Base-by-base conservation (phyloP, 345 rosid genomes). In the Eucalyptus pumila region DNA sequence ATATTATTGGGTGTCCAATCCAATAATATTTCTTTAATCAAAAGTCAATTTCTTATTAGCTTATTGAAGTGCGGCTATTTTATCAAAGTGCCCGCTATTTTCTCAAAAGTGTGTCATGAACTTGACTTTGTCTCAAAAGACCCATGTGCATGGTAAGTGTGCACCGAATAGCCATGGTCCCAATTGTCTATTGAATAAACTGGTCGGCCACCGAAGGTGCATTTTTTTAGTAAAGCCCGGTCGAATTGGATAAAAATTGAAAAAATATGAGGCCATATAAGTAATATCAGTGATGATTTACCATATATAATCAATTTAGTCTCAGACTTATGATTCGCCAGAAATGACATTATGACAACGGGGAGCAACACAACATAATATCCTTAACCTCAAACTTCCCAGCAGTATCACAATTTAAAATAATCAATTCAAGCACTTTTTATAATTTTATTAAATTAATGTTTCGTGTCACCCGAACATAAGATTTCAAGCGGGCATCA, bases 121-220 rank as follows among this genome's bases (percentile, higher is more conserved):
- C 69, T 27, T 60, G 32, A 60, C 0, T 60, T 60, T 58, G 14
- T 26, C 2, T 11, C n/a, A 5, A 26, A 26, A 1, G 26, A 54
- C 60, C 12, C 26, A 9, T 23, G 11, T 54, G 27, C 60, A 8
- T 54, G 26, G 60, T 54, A 4, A 9, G 60, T 54, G 60, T 54
- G 6, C 60, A 54, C 60, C 27, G 23, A 21, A 54, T 54, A 54
- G 60, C 27, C 27, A 0, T 54, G 60, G 65, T 2, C 65, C 3
- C 6, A 2, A 11, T 10, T 4, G 26, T 54, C 51, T 0, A 49
- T 49, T 14, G 17, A 49, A 49, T 14, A 49, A 44, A 49, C 1
- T 56, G 27, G 12, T 56, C 2, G 6, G 62, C 27, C 30, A 56
- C 27, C 27, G 1, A 56, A 56, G 11, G 26, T 56, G 27, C 62